phyloP scores from a whole-genome alignment of 1,284 basidiomycete species.

The Naganishia albida region DNA sequence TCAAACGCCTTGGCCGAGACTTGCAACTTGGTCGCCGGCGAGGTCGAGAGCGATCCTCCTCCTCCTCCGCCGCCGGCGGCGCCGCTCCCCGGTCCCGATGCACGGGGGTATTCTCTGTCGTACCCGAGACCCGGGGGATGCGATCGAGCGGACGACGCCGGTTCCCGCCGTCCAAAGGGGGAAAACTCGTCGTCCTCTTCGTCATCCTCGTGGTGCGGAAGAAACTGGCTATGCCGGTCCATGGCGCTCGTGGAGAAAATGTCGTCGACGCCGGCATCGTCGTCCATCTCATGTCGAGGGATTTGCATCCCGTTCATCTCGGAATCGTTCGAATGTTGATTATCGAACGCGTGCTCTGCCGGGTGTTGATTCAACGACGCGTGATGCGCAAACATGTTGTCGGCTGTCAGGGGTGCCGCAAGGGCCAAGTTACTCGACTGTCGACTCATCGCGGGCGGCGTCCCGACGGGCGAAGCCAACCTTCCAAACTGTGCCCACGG shows the following conservation, averaged over 20 bases:
- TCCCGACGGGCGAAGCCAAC: conserved; percentile 51
- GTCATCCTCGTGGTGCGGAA: conserved; percentile 53
- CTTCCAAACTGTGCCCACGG: conserved; percentile 33
- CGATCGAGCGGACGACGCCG: conserved; percentile 36
- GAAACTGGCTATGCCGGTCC: conserved; percentile 32
- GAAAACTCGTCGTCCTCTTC: conserved; percentile 62
- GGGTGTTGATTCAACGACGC: conserved; percentile 31
- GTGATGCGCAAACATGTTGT: conserved; percentile 24
- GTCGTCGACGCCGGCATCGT: conserved; percentile 39
- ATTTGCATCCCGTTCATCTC: conserved; percentile 1
- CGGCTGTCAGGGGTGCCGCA: conserved; percentile 73
- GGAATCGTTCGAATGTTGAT: not conserved
- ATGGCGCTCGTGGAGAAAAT: conserved; percentile 42
- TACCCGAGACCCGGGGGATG: conserved; percentile 1
- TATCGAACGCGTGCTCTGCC: not conserved
- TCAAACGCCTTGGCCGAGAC: conserved; percentile 48
- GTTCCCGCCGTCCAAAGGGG: conserved; percentile 55
- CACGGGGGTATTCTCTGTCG: too few relatives aligned
- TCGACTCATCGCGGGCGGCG: conserved; percentile 56
- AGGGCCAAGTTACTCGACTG: conserved; percentile 81
- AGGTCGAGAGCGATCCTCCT: conserved; percentile 37
- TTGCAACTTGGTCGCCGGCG: conserved; percentile 36
- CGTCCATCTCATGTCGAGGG: conserved; percentile 33
- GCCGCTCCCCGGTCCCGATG: too few relatives aligned
- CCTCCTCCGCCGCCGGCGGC: too few relatives aligned